phyloP scores from a whole-genome alignment of 164 flowering plant genomes.

The Tetrastigma voinierianum region DNA sequence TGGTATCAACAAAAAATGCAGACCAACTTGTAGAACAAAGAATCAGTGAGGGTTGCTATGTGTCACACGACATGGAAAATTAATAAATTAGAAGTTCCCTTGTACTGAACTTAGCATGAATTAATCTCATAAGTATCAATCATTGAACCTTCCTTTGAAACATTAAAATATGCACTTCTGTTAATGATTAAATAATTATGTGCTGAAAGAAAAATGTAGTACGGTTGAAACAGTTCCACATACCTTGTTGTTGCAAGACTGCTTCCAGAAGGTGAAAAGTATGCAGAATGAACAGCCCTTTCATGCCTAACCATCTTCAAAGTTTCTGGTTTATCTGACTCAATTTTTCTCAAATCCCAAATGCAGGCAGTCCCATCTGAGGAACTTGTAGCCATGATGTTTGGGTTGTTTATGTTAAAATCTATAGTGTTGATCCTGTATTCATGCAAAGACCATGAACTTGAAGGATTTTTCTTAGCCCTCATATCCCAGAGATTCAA shows the following conservation, averaged over 20 bases:
- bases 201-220: not conserved
- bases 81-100: not conserved
- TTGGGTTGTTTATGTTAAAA: slow-evolving; percentile 52
- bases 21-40: no score
- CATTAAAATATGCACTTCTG: no score
- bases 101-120: not conserved
- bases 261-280: slow-evolving; percentile 86
- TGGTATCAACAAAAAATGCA: no score
- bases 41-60: no score
- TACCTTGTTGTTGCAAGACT: slow-evolving; percentile 86
- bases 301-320: slow-evolving; percentile 44
- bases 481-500: slow-evolving; percentile 66
- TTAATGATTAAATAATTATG: no score
- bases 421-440: slow-evolving; percentile 77
- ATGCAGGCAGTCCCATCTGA: slow-evolving; percentile 80
- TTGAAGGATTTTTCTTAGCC: slow-evolving; percentile 35
- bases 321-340: slow-evolving; percentile 25
- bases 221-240: not conserved
- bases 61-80: no score
- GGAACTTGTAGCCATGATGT: slow-evolving; percentile 85
- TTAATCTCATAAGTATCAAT: not conserved
- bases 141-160: not conserved
- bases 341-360: slow-evolving; percentile 81
- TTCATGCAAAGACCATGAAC: slow-evolving; percentile 54
- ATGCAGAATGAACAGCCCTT: slow-evolving; percentile 79